A percentile compares a stretch with the other conserved stretches of the same genome.
These are phyloP conservation scores for Xerocomellus chrysenteron DNA, from an alignment of 768 basidiomycete species.

Conservation along the genomic window DNA sequence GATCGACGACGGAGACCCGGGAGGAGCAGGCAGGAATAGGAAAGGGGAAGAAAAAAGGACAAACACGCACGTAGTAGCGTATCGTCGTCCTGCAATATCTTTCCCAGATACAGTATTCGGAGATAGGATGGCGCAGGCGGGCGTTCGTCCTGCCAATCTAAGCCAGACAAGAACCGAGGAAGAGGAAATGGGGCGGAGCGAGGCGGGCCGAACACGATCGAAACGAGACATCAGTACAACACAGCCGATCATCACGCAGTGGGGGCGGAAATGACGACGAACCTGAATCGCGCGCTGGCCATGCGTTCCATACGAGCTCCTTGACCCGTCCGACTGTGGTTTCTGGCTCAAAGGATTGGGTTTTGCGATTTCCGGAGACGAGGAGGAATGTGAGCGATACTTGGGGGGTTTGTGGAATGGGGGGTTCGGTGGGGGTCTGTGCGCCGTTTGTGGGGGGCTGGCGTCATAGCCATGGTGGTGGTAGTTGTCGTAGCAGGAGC, in stretches of 20 bases:
- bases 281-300: constrained; percentile 59
- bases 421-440: constrained; percentile 6
- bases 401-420: constrained; percentile 60
- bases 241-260: constrained; percentile 14
- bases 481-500: not conserved
- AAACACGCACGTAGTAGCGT: constrained; percentile 58
- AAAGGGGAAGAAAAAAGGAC: not conserved
- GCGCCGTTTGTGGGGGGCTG: constrained; percentile 1
- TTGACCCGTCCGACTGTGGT: constrained; percentile 76
- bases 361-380: constrained; percentile 63
- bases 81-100: constrained; percentile 83
- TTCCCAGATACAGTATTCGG: constrained; percentile 72
- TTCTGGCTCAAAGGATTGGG: constrained; percentile 74
- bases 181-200: too few relatives aligned
- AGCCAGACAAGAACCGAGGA: not conserved
- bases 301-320: constrained; percentile 81
- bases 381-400: constrained; percentile 70
- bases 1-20: not conserved
- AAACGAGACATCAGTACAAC: constrained; percentile 1
- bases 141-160: constrained; percentile 78
- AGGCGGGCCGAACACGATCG: not conserved
- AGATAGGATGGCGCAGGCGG: constrained; percentile 77
- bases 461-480: not conserved
- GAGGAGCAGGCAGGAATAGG: not conserved
- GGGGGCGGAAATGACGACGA: constrained; percentile 14